Percentiles rank a stretch among this genome's conserved stretches.
Conservation (phyloP, 371 early-diverging fungal species). For the Smittium culicis region DNA sequence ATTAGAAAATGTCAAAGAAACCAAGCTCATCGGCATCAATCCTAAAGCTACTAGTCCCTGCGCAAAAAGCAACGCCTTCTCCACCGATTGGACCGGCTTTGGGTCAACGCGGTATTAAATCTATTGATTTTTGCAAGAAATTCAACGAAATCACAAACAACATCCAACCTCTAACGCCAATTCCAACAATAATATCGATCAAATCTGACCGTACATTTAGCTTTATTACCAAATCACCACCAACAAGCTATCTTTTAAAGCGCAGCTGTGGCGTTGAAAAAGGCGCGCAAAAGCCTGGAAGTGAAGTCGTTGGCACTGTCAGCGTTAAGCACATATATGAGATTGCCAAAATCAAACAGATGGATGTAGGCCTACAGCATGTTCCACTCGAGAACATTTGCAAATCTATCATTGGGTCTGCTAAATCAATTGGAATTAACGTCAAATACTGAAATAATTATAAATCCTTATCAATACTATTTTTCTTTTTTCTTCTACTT, state of each 20-base stretch:
- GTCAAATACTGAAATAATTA: too few relatives aligned
- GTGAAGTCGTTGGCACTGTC: conserved; percentile 59
- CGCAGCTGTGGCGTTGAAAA: conserved; percentile 82
- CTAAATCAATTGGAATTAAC: conserved; percentile 68
- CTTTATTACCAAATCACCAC: conserved; percentile 77
- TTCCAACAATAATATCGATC: conserved; percentile 70
- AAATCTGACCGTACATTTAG: conserved; percentile 84
- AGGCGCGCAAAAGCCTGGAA: conserved; percentile 65
- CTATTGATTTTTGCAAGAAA: conserved; percentile 97
- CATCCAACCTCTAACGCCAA: conserved; percentile 64
- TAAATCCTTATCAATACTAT: too few relatives aligned
- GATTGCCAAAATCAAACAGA: conserved; percentile 79
- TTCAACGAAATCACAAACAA: conserved; percentile 94
- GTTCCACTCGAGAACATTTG: conserved; percentile 55
- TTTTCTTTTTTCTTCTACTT: too few relatives aligned
- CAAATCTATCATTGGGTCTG: conserved; percentile 61
- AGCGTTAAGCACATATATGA: conserved; percentile 87
- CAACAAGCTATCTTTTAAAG: conserved; percentile 76
- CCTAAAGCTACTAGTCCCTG: conserved; percentile 56
- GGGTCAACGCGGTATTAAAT: conserved; percentile 92
- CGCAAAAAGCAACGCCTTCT: conserved; percentile 86
- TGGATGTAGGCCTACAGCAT: conserved; percentile 65
- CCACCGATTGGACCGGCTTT: conserved; percentile 95
- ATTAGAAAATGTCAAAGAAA: conserved; percentile 27
- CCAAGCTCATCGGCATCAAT: conserved; percentile 34